A percentile compares a stretch with the other conserved stretches of the same genome.
Conservation (phyloP, 2,329 filamentous ascomycete genomes). For the Venturia nashicola region DNA sequence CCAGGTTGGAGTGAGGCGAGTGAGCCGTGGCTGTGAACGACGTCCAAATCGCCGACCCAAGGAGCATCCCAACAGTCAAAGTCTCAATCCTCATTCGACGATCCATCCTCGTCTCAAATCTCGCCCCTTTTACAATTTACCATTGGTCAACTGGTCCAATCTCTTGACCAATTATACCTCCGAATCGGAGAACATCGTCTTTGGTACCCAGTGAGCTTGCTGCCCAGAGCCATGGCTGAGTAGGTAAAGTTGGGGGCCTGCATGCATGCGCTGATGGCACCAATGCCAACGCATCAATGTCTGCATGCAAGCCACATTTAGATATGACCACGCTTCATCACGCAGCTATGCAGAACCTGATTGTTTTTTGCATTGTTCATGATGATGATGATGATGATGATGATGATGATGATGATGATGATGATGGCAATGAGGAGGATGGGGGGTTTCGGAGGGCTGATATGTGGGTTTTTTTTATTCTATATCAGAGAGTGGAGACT, state of each 20-base stretch:
- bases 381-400: neutral
- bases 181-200: conserved; percentile 12
- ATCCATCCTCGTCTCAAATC: neutral
- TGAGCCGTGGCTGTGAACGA: too few species aligned
- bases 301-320: conserved; percentile 11
- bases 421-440: neutral
- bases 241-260: neutral
- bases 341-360: neutral
- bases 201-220: conserved; percentile 25
- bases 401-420: neutral
- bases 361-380: neutral
- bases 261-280: neutral
- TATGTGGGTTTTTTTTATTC: neutral
- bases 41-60: neutral
- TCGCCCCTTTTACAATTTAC: neutral
- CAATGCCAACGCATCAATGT: conserved; percentile 12
- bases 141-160: neutral
- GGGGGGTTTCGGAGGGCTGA: neutral
- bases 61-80: neutral
- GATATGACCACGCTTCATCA: neutral
- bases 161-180: neutral
- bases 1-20: neutral
- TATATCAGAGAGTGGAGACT: neutral
- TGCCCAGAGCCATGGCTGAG: conserved; percentile 17
- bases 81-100: conserved; percentile 3